Evolutionary conservation across 768 basidiomycete genomes (phyloP).

Genomic region (Lactarius sp.): DNA sequence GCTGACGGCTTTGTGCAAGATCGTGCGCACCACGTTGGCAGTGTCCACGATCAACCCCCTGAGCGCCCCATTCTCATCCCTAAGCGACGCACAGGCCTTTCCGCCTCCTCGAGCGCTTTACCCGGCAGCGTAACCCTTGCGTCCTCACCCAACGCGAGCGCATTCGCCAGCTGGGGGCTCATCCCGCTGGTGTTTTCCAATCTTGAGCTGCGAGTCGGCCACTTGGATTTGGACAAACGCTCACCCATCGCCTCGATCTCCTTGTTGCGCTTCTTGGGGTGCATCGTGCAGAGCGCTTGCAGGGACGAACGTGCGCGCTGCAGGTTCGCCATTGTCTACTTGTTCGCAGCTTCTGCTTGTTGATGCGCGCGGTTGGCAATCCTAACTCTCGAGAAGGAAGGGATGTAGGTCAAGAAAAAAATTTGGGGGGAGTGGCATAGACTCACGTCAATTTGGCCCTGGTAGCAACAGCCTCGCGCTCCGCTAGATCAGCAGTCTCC

Average conservation of each 20-base stretch:
- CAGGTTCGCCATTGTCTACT: slow-evolving; percentile 63
- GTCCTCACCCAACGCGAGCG: slow-evolving; percentile 40
- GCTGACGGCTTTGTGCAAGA: slow-evolving; percentile 43
- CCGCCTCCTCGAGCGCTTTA: slow-evolving; percentile 66
- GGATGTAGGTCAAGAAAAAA: background rate
- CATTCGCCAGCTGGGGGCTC: slow-evolving; percentile 48
- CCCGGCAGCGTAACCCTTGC: slow-evolving; percentile 40
- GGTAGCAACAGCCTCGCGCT: slow-evolving; percentile 69
- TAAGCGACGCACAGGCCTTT: slow-evolving; percentile 57
- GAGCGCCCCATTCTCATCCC: slow-evolving; percentile 60
- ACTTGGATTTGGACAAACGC: slow-evolving; percentile 59
- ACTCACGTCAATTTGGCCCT: slow-evolving; percentile 71
- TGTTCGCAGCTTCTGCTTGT: slow-evolving; percentile 59
- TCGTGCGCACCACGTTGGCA: slow-evolving; percentile 59
- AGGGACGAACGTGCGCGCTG: slow-evolving; percentile 66
- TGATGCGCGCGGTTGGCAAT: slow-evolving; percentile 50
- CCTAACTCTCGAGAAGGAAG: slow-evolving; percentile 28
- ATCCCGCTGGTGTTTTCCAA: slow-evolving; percentile 36
- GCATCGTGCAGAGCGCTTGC: slow-evolving; percentile 65
- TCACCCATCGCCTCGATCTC: slow-evolving; percentile 72
- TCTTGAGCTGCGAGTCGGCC: slow-evolving; percentile 60
- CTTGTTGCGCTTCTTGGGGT: slow-evolving; percentile 72
- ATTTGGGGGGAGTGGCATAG: background rate
- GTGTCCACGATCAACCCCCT: slow-evolving; percentile 54
- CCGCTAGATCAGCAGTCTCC: slow-evolving; percentile 65